Base-by-base conservation (phyloP, 2,329 filamentous ascomycete genomes). In the Fusarium guadeloupense region DNA sequence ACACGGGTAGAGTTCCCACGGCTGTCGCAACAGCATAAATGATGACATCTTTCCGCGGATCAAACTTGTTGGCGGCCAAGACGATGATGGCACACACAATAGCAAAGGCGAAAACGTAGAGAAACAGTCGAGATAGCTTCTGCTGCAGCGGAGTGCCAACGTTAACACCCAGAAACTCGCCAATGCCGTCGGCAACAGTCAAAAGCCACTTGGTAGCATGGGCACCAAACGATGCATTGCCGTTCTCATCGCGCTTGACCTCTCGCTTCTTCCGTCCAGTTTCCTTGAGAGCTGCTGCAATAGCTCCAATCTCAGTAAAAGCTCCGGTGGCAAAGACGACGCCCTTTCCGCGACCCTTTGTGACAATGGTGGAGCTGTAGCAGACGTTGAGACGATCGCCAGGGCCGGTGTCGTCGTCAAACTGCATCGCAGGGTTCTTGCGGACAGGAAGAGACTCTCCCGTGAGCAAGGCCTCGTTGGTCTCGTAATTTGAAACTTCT, bases 111-210 rank as follows among this genome's bases (percentile, higher is more conserved):
- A 70, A 68, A 5, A 91, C 81, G 4, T 85, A 75, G 17, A 90
- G 81, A 21, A 89, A 89, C 46, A 91, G 81, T 68, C 87, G 85
- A 61, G 85, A 87, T 33, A 91, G 76, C 68, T 88, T 89, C 54
- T 84, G 83, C 70, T 90, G 87, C 26, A 91, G 76, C 0, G 89
- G 89, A 4, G 89, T 91, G 12, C 89, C 88, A n/a, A 85, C 72
- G 13, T 67, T 73, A 9, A 79, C 66, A 9, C 77, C 82, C 21
- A 85, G 78, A 57, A 84, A 81, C 37, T 77, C 72, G 2, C 72
- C 71, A 6, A 70, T 16, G 5, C 45, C 57, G 5, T 67, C 64
- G 10, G 41, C 40, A 0, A 53, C 35, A 12, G 76, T 78, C 20
- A 77, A 54, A 5, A 66, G 50, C 73, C 74, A 77, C 9, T 74